Conservation (phyloP, 2,329 filamentous ascomycete genomes). For the Cordyceps sp. region DNA sequence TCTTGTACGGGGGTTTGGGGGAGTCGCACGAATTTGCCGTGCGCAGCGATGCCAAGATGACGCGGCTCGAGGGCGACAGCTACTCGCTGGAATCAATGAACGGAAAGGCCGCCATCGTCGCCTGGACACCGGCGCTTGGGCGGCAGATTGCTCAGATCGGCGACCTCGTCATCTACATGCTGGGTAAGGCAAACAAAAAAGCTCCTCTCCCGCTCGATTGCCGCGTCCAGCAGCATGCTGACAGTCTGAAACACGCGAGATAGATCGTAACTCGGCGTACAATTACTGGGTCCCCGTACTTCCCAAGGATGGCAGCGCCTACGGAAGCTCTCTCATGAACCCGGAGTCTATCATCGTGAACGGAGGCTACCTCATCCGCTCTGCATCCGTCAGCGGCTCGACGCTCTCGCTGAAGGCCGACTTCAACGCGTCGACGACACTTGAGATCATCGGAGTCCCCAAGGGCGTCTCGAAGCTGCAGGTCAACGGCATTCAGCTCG, state of each 20-base stretch:
- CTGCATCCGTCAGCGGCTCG: slow-evolving; percentile 35
- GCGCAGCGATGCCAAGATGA: slow-evolving; percentile 7
- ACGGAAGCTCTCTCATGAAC: slow-evolving; percentile 18
- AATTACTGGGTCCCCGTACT: slow-evolving; percentile 51
- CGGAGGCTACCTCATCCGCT: slow-evolving; percentile 47
- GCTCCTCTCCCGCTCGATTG: no score
- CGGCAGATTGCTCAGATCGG: slow-evolving; percentile 15
- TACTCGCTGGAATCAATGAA: slow-evolving; percentile 8
- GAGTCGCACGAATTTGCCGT: slow-evolving; percentile 49
- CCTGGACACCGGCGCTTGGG: slow-evolving; percentile 13
- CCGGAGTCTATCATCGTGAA: slow-evolving; percentile 37
- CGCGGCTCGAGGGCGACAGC: slow-evolving; percentile 11
- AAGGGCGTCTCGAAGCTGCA: slow-evolving; percentile 25
- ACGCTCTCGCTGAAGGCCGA: slow-evolving; percentile 51
- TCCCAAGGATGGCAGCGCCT: slow-evolving; percentile 15
- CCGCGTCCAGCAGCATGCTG: not conserved
- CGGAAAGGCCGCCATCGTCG: slow-evolving; percentile 9
- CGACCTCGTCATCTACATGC: slow-evolving; percentile 24
- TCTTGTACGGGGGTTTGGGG: slow-evolving; percentile 45
- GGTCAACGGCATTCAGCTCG: slow-evolving; percentile 21
- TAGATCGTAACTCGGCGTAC: slow-evolving; percentile 49
- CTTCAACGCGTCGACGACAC: slow-evolving; percentile 48
- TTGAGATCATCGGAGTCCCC: slow-evolving; percentile 53
- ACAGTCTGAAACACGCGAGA: not conserved
- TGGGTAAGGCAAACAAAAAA: slow-evolving; percentile 9